These are phyloP conservation scores for Salix arbutifolia DNA, from an alignment of 345 rosid species.

Conservation along the genomic window DNA sequence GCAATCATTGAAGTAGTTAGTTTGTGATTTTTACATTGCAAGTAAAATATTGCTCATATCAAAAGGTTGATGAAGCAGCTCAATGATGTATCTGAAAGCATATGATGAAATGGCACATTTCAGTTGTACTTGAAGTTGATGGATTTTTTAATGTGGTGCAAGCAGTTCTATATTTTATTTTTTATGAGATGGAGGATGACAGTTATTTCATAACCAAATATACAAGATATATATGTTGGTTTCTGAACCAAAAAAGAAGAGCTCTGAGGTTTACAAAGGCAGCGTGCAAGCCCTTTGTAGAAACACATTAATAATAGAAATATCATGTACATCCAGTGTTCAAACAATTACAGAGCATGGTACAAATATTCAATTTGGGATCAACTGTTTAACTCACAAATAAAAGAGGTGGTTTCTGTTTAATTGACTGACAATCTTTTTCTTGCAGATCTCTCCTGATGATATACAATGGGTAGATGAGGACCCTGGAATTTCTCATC, in stretches of 20 bases:
- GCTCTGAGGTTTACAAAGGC: neutral
- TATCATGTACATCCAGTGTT: neutral
- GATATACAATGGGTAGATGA: conserved; percentile 77
- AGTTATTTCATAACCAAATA: neutral
- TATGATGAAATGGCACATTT: no score
- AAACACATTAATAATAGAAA: neutral
- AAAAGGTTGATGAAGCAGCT: neutral
- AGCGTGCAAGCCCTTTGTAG: neutral
- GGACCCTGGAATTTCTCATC: conserved; percentile 54
- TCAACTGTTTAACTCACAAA: neutral
- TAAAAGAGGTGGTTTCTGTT: neutral
- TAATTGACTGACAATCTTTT: neutral
- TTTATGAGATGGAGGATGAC: neutral
- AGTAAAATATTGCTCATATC: neutral
- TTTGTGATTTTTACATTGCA: neutral
- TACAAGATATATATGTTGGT: neutral
- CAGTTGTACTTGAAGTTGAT: neutral
- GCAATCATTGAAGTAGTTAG: neutral
- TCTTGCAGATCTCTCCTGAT: conserved; percentile 64
- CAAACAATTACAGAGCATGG: neutral
- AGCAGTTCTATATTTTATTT: neutral
- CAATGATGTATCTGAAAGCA: neutral
- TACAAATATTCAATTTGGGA: neutral
- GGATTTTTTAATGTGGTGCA: neutral
- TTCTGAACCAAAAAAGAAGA: neutral